Conservation (phyloP, 805 yeast genomes). For the Candida berthetii region DNA sequence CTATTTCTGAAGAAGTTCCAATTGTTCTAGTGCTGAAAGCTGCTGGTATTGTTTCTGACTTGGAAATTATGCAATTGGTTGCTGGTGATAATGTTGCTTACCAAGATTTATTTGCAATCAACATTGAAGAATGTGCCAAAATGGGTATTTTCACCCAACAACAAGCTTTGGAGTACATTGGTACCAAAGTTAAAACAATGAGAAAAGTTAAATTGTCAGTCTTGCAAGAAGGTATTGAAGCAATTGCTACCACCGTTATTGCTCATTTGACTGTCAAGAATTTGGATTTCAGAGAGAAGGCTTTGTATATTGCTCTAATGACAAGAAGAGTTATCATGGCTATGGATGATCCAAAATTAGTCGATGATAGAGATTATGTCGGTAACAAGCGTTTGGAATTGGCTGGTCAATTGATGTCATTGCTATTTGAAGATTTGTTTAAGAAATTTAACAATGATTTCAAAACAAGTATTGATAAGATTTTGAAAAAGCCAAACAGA, state of each 20-base stretch:
- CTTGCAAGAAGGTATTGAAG: slow-evolving; percentile 94
- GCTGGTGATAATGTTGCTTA: slow-evolving; percentile 86
- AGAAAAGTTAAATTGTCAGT: slow-evolving; percentile 82
- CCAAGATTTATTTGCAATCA: slow-evolving; percentile 89
- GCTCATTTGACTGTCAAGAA: slow-evolving; percentile 88
- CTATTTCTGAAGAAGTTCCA: slow-evolving; percentile 92
- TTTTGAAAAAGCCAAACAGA: slow-evolving; percentile 87
- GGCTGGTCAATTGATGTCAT: slow-evolving; percentile 95
- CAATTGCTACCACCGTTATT: slow-evolving; percentile 90
- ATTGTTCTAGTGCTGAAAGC: slow-evolving; percentile 91
- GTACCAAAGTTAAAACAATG: slow-evolving; percentile 86
- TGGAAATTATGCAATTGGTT: slow-evolving; percentile 89
- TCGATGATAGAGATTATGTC: slow-evolving; percentile 98
- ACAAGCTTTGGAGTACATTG: slow-evolving; percentile 89
- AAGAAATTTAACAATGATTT: slow-evolving; percentile 94
- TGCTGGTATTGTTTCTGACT: slow-evolving; percentile 87
- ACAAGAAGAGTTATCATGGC: slow-evolving; percentile 95
- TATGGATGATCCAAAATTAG: slow-evolving; percentile 87
- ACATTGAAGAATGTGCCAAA: slow-evolving; percentile 89
- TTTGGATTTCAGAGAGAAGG: slow-evolving; percentile 88
- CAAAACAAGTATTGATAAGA: slow-evolving; percentile 91
- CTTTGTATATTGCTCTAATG: slow-evolving; percentile 92
- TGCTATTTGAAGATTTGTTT: slow-evolving; percentile 93
- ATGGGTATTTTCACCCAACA: slow-evolving; percentile 84
- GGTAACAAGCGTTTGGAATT: slow-evolving; percentile 96